Percentiles rank a stretch among this genome's conserved stretches.
Evolutionary conservation across 1,284 basidiomycete genomes (phyloP).

Genomic region (Tremellales sp.): DNA sequence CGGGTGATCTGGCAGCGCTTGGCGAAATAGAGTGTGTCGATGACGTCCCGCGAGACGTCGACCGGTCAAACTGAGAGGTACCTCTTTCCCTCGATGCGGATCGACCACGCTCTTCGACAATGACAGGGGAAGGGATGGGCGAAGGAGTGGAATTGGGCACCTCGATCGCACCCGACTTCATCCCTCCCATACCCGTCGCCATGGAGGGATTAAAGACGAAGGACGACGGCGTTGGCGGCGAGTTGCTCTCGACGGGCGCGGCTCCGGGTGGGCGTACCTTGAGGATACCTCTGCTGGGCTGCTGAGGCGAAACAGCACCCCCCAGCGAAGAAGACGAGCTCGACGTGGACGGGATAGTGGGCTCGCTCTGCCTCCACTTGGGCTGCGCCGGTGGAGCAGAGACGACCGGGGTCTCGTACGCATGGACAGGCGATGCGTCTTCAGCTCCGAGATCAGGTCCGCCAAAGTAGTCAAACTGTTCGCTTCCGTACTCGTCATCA

Average conservation of each 20-base stretch:
- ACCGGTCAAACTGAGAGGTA: constrained; percentile 28
- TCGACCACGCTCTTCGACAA: constrained; percentile 28
- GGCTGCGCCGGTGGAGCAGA: constrained; percentile 39
- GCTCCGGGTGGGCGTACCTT: constrained; percentile 39
- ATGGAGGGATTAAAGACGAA: constrained; percentile 50
- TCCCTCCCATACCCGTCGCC: constrained; percentile 47
- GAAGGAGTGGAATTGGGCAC: constrained; percentile 23
- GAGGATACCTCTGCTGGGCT: constrained; percentile 41
- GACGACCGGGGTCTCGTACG: constrained; percentile 29
- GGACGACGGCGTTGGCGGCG: constrained; percentile 31
- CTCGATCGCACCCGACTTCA: constrained; percentile 30
- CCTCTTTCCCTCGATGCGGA: constrained; percentile 31
- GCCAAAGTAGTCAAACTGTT: constrained; percentile 60
- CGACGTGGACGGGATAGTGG: constrained; percentile 18
- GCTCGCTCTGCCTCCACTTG: constrained; percentile 35
- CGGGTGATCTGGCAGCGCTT: constrained; percentile 21
- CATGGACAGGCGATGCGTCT: constrained; percentile 13
- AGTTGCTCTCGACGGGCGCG: constrained; percentile 20
- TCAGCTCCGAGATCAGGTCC: constrained; percentile 53
- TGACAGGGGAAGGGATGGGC: constrained; percentile 17
- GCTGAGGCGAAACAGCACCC: constrained; percentile 24
- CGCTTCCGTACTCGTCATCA: constrained; percentile 53
- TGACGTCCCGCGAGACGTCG: constrained; percentile 32
- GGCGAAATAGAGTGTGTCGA: constrained; percentile 26
- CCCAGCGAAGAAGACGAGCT: constrained; percentile 31